Conservation (phyloP, 257 asterid species). For the Nicotiana sylvestris region DNA sequence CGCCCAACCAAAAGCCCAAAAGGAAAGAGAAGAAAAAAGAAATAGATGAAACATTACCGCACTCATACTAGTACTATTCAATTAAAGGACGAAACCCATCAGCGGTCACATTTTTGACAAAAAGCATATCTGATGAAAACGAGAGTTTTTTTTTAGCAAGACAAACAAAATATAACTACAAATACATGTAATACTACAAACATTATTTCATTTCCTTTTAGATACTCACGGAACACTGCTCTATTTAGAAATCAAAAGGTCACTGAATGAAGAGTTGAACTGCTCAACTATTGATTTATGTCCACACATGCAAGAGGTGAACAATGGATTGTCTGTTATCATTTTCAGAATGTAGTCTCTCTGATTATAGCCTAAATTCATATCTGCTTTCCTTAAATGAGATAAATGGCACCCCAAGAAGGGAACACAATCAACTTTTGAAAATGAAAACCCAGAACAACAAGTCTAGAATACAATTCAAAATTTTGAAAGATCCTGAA, state of each 20-base stretch:
- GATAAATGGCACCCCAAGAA: background rate
- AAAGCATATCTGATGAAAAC: background rate
- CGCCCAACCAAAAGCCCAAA: background rate
- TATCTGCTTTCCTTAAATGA: background rate
- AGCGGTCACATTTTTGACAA: background rate
- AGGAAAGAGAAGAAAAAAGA: background rate
- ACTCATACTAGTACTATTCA: background rate
- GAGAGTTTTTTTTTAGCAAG: too few relatives aligned
- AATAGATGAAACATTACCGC: background rate
- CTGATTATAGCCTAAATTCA: background rate
- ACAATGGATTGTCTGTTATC: background rate
- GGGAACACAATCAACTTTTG: background rate
- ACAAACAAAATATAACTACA: too few relatives aligned
- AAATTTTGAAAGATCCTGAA: background rate
- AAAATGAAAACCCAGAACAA: background rate
- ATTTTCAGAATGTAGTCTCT: background rate
- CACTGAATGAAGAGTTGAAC: background rate
- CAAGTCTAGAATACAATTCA: background rate
- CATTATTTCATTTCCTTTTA: background rate
- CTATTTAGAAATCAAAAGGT: conserved; percentile 3
- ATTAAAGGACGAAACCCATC: background rate
- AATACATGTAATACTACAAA: too few relatives aligned
- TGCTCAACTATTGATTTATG: background rate
- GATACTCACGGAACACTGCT: background rate
- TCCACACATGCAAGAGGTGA: conserved; percentile 1